Evolutionary conservation across 73 alveolate species (phyloP).

Genomic region (Stentor coeruleus): DNA sequence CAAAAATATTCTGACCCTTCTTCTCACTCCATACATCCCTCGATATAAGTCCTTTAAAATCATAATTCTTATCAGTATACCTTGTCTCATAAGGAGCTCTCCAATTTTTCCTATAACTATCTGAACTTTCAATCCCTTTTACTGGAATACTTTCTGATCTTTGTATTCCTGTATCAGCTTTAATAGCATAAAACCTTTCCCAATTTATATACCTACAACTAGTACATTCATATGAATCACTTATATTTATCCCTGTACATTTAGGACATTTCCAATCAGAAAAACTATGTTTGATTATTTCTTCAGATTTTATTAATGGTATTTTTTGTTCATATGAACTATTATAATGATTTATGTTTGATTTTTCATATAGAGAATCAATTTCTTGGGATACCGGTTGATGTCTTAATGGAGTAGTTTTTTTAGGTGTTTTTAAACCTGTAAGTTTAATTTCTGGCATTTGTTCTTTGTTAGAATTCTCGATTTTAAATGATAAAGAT

Average conservation of each 20-base stretch:
- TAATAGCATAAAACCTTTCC: neutral
- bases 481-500: neutral
- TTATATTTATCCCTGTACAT: neutral
- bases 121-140: too few species aligned
- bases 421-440: neutral
- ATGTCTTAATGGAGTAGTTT: too few species aligned
- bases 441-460: neutral
- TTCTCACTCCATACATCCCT: too few species aligned
- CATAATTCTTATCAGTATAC: too few species aligned
- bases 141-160: neutral
- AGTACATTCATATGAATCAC: neutral
- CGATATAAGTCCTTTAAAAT: too few species aligned
- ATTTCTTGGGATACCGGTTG: too few species aligned
- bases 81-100: constrained; percentile 27
- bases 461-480: neutral
- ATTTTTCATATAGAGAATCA: too few species aligned
- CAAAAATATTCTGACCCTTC: too few species aligned
- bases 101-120: constrained; percentile 7
- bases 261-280: neutral
- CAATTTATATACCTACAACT: neutral
- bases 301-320: too few species aligned
- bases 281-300: neutral
- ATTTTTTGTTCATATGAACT: too few species aligned
- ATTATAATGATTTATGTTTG: too few species aligned
- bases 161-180: neutral